These are phyloP conservation scores for Boletus barrowsii DNA, from an alignment of 768 basidiomycete species.

Conservation along the genomic window DNA sequence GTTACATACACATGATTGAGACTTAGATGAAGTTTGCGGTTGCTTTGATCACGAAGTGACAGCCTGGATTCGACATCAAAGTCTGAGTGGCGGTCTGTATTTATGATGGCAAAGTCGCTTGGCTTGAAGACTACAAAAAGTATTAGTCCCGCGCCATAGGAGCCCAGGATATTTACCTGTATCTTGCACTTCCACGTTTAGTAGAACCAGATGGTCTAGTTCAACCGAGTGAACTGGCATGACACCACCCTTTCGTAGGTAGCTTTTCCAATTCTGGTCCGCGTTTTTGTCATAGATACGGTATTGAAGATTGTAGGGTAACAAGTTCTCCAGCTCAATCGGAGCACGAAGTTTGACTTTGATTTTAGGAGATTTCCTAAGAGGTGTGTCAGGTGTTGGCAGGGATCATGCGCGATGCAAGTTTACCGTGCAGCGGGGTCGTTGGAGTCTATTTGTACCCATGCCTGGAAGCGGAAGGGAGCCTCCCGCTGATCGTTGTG, in stretches of 20 bases:
- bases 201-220: constrained; percentile 79
- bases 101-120: constrained; percentile 97
- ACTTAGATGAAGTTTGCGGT: constrained; percentile 73
- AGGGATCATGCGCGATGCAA: neutral
- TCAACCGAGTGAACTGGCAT: constrained; percentile 98
- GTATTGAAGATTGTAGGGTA: constrained; percentile 93
- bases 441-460: constrained; percentile 70
- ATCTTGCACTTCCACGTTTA: constrained; percentile 90
- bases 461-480: constrained; percentile 92
- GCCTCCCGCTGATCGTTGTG: constrained; percentile 79
- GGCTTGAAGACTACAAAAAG: constrained; percentile 70
- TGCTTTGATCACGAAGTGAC: constrained; percentile 66
- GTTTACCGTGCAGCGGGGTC: constrained; percentile 56
- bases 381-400: constrained; percentile 3
- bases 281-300: constrained; percentile 96
- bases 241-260: constrained; percentile 86
- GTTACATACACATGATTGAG: constrained; percentile 87
- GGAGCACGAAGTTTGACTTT: constrained; percentile 87
- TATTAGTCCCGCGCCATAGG: neutral
- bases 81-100: constrained; percentile 87
- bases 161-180: constrained; percentile 52
- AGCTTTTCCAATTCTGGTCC: constrained; percentile 92
- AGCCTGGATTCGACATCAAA: constrained; percentile 77
- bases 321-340: constrained; percentile 90
- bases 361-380: constrained; percentile 81